phyloP scores from a whole-genome alignment of 331 rosid species.

The Quercus tomentella region DNA sequence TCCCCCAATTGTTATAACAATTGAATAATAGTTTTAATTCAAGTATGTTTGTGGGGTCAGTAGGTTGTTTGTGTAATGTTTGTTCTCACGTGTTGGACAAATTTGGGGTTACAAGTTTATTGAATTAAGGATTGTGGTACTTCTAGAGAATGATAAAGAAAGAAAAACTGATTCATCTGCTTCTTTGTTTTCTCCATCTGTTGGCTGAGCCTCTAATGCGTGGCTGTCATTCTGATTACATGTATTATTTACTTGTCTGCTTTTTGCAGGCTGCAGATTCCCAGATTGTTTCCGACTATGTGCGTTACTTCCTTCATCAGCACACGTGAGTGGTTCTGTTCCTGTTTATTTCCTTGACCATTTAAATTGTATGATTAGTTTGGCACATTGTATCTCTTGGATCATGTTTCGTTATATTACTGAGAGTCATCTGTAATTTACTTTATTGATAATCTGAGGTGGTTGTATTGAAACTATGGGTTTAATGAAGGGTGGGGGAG shows the following conservation, averaged over 20 bases:
- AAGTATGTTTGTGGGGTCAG: too few species aligned
- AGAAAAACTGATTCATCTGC: neutral
- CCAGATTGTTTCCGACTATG: constrained; percentile 87
- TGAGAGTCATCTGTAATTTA: neutral
- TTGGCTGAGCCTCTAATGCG: neutral
- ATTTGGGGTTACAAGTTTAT: neutral
- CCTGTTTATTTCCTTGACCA: neutral
- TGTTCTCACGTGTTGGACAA: neutral
- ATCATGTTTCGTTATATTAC: neutral
- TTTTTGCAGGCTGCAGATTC: constrained; percentile 91
- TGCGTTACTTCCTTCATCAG: constrained; percentile 87
- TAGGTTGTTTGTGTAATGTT: too few species aligned
- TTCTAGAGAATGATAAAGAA: neutral
- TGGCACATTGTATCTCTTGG: neutral
- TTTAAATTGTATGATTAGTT: constrained; percentile 12
- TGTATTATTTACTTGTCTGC: neutral
- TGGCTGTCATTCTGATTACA: constrained; percentile 2
- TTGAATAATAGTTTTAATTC: too few species aligned
- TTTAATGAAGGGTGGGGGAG: neutral
- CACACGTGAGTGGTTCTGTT: constrained; percentile 64
- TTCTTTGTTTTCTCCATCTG: neutral
- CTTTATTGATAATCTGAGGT: neutral
- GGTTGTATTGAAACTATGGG: neutral
- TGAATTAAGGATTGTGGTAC: neutral
- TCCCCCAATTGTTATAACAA: too few species aligned